Base-by-base conservation (phyloP, 2,329 filamentous ascomycete species). In the Claviceps capensis region DNA sequence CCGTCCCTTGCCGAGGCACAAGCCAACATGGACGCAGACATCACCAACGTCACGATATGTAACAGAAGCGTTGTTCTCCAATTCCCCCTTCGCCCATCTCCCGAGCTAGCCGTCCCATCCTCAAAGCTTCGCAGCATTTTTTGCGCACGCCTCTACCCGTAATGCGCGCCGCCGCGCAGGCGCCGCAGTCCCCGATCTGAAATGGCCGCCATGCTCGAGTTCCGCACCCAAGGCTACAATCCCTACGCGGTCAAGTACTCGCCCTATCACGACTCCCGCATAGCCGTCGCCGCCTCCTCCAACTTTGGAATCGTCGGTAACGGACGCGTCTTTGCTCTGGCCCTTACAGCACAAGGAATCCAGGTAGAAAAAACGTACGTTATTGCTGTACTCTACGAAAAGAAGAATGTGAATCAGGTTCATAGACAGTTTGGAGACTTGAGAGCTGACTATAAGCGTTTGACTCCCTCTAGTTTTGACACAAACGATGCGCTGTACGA, bases 291-390 rank as follows among this genome's bases (percentile, higher is more conserved):
- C 34, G 79, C 86, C 1, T 86, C 89, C n/a, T 82, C 91, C 57
- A 97, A 98, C 74, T 98, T 93, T 71, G 93, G 93, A 41, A 86
- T 98, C 41, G 91, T 98, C 38, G 93, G 93, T 47, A 98, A 98
- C 72, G 93, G 93, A 11, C 82, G 90, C 44, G 71, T 97, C 1
- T 97, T 87, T 64, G 82, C 91, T 53, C 75, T 97, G 26, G 85
- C 84, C 34, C 71, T 98, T 57, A 94, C 88, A 3, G 77, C 88
- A 0, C 81, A 86, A 54, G 93, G 93, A 9, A 85, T 96, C 53
- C 81, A 86, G 51, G 80, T 88, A 48, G 83, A 94, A 66, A 94
- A 93, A 75, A 85, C 79, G 83, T 91, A 65, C 61, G 72, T 59
- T 37, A 7, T 17, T 23, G 26, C 2, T 13, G 30, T 3, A 34